Conservation (phyloP, 2,329 filamentous ascomycete species). For the Penicillium sp. region DNA sequence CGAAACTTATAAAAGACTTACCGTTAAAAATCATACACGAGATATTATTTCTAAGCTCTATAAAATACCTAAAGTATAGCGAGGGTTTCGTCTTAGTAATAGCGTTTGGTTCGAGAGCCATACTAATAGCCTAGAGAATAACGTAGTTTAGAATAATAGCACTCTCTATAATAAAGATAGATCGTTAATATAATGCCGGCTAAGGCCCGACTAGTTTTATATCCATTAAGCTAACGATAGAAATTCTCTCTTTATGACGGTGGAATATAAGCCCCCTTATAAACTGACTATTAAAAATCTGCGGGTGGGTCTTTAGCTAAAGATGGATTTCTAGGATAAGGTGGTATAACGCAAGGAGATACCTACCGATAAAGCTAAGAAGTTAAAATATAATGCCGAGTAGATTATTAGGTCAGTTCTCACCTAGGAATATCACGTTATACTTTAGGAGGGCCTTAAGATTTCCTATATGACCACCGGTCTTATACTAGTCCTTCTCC, state of each 20-base stretch:
- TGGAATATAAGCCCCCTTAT: slow-evolving; percentile 23
- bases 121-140: slow-evolving; percentile 15
- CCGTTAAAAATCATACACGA: slow-evolving; percentile 24
- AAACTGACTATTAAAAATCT: slow-evolving; percentile 20
- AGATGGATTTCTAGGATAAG: slow-evolving; percentile 21
- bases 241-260: slow-evolving; percentile 13
- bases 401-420: slow-evolving; percentile 21
- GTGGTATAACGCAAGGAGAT: slow-evolving; percentile 18
- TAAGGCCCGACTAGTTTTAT: slow-evolving; percentile 22
- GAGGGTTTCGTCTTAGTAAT: slow-evolving; percentile 21
- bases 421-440: slow-evolving; percentile 31
- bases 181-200: not conserved
- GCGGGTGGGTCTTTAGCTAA: slow-evolving; percentile 11
- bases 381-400: slow-evolving; percentile 25
- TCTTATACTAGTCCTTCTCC: slow-evolving; percentile 16
- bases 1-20: slow-evolving; percentile 20
- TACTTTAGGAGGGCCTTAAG: slow-evolving; percentile 30
- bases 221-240: slow-evolving; percentile 17
- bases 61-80: slow-evolving; percentile 20
- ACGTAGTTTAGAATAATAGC: not conserved
- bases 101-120: slow-evolving; percentile 25
- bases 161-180: not conserved
- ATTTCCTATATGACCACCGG: slow-evolving; percentile 30
- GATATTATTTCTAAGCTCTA: slow-evolving; percentile 25
- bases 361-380: slow-evolving; percentile 15